A percentile compares a stretch with the other conserved stretches of the same genome.
Conservation (phyloP, 2,329 filamentous ascomycete species). For the Aureobasidium sp. region DNA sequence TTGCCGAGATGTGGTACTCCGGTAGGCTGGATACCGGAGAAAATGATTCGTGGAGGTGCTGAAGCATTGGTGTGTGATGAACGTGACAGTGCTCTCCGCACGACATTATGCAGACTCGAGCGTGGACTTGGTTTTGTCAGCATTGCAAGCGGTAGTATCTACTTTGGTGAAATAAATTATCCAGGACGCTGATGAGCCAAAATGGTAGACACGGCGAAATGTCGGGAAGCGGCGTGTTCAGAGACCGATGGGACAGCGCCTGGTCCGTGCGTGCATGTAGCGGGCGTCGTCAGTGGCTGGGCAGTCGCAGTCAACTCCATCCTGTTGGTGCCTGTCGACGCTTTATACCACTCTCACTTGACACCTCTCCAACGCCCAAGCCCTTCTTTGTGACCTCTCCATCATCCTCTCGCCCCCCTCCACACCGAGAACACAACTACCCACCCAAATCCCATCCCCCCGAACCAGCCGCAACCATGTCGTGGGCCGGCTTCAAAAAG, state of each 20-base stretch:
- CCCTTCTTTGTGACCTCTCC: not conserved
- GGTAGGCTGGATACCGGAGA: constrained; percentile 96
- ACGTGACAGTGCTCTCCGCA: not conserved
- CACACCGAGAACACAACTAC: not conserved
- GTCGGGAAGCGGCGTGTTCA: too few species aligned
- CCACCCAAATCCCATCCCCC: not conserved
- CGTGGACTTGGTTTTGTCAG: not conserved
- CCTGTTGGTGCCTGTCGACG: not conserved
- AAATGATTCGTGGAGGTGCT: constrained; percentile 51
- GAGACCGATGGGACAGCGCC: too few species aligned
- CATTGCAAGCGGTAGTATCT: too few species aligned
- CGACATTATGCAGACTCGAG: not conserved
- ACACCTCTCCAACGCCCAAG: not conserved
- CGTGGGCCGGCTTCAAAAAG: constrained; percentile 46
- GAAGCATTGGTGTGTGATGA: not conserved
- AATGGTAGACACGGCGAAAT: too few species aligned
- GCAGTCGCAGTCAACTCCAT: not conserved
- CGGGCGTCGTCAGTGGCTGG: constrained; percentile 2
- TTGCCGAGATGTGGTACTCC: constrained; percentile 92
- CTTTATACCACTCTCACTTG: constrained; percentile 6
- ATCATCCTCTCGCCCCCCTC: not conserved
- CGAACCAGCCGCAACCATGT: constrained; percentile 46
- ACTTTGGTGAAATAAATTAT: too few species aligned
- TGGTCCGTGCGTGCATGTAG: not conserved
- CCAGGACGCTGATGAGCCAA: too few species aligned